Evolutionary conservation across 352 stramenopile species (phyloP).

Genomic region (Pelagophyceae sp.): DNA sequence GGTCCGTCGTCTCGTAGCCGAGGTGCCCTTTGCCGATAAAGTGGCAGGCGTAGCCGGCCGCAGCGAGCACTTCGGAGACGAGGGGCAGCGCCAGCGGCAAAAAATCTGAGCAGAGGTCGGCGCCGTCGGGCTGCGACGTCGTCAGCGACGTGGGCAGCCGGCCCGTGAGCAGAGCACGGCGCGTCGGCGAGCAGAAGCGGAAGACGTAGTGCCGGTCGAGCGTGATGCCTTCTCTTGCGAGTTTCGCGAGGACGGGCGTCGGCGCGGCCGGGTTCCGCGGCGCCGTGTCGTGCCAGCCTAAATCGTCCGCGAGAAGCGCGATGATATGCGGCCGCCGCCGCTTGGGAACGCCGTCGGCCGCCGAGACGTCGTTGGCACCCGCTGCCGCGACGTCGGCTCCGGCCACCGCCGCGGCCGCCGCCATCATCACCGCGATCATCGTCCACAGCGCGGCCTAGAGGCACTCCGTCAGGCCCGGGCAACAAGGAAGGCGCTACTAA

Average conservation of each 20-base stretch:
- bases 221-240: conserved; percentile 11
- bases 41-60: conserved; percentile 28
- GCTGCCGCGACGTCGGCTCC: too few species aligned
- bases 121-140: conserved; percentile 14
- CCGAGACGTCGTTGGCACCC: too few species aligned
- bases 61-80: conserved; percentile 11
- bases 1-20: conserved; percentile 17
- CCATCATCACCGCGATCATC: too few species aligned
- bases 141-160: conserved; percentile 31
- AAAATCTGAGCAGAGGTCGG: background rate
- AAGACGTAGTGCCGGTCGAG: conserved; percentile 24
- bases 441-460: too few species aligned
- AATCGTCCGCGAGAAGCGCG: conserved; percentile 20
- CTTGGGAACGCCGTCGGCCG: too few species aligned
- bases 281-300: conserved; percentile 23
- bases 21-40: conserved; percentile 35
- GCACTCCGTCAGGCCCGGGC: too few species aligned
- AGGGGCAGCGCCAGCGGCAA: conserved; percentile 21
- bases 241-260: conserved; percentile 11
- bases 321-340: conserved; percentile 20
- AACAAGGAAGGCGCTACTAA: too few species aligned
- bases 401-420: too few species aligned
- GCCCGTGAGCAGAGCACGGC: conserved; percentile 27
- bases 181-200: conserved; percentile 27
- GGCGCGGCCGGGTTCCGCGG: background rate